Evolutionary conservation across 2,329 filamentous ascomycete genomes (phyloP).

Genomic region (Thermothelomyces thermophilus): DNA sequence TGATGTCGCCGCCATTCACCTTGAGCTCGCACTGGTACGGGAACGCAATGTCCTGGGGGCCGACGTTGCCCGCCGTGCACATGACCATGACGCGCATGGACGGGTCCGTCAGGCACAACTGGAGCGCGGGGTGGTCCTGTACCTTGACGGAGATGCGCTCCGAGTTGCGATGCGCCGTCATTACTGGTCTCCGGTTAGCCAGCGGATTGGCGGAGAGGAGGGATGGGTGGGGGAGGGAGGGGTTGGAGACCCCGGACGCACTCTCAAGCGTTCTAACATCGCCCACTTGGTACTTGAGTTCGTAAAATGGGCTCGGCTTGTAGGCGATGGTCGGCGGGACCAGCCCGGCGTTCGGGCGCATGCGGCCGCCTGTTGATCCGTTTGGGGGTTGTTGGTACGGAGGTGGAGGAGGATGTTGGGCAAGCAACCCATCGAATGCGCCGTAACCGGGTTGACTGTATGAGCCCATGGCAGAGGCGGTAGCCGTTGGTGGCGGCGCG

Average conservation of each 20-base stretch:
- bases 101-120: conserved; percentile 53
- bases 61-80: conserved; percentile 60
- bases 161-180: conserved; percentile 48
- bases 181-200: conserved; percentile 38
- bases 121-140: conserved; percentile 46
- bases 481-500: not conserved
- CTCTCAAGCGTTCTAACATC: conserved; percentile 64
- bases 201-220: conserved; percentile 5
- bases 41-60: conserved; percentile 73
- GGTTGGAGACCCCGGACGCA: conserved; percentile 36
- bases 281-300: conserved; percentile 59
- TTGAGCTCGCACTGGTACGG: conserved; percentile 90
- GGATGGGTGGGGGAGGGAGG: no score
- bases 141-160: conserved; percentile 40
- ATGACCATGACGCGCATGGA: conserved; percentile 73
- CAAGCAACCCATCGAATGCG: conserved; percentile 2
- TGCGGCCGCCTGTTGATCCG: not conserved
- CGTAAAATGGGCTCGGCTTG: conserved; percentile 82
- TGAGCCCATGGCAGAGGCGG: conserved; percentile 15
- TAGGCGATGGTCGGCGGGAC: conserved; percentile 29
- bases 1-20: conserved; percentile 80
- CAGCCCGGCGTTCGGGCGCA: conserved; percentile 1
- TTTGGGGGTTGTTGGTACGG: not conserved
- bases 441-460: conserved; percentile 8
- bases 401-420: not conserved